phyloP scores from a whole-genome alignment of 1,284 basidiomycete genomes.

The Coniophora puteana region DNA sequence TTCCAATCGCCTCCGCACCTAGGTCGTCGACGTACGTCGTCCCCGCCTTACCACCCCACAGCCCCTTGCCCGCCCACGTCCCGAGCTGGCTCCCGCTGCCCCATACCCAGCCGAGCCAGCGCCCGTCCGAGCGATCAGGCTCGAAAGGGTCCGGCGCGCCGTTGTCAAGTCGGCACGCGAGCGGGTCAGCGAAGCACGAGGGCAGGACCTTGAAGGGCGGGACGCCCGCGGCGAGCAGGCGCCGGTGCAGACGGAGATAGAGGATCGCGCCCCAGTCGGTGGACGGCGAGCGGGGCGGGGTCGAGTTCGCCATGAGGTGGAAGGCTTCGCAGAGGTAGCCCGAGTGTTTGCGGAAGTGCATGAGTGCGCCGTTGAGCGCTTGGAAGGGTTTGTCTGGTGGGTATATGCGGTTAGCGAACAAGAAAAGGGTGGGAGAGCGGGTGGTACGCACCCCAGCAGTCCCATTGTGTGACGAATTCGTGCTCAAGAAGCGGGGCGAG shows the following conservation, averaged over 20 bases:
- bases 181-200: conserved; percentile 88
- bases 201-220: conserved; percentile 89
- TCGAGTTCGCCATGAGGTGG: conserved; percentile 77
- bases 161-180: conserved; percentile 87
- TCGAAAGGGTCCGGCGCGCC: conserved; percentile 87
- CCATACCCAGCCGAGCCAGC: conserved; percentile 53
- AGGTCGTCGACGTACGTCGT: too few relatives aligned
- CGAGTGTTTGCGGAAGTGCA: conserved; percentile 85
- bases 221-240: conserved; percentile 67
- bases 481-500: conserved; percentile 81
- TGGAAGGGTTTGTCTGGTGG: conserved; percentile 77
- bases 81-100: too few relatives aligned
- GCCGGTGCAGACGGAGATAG: conserved; percentile 84
- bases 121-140: conserved; percentile 53
- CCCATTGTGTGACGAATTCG: conserved; percentile 96
- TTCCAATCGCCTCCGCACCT: too few relatives aligned
- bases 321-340: conserved; percentile 95
- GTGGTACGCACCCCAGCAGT: conserved; percentile 80
- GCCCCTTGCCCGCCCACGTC: conserved; percentile 57
- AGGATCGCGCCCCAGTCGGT: conserved; percentile 92
- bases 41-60: too few relatives aligned
- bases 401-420: not conserved
- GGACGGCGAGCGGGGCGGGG: conserved; percentile 70
- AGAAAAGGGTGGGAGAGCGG: not conserved
- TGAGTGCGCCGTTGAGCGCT: conserved; percentile 87